Conservation (phyloP, 352 stramenopile genomes). For the Phytopythium ostracodes region DNA sequence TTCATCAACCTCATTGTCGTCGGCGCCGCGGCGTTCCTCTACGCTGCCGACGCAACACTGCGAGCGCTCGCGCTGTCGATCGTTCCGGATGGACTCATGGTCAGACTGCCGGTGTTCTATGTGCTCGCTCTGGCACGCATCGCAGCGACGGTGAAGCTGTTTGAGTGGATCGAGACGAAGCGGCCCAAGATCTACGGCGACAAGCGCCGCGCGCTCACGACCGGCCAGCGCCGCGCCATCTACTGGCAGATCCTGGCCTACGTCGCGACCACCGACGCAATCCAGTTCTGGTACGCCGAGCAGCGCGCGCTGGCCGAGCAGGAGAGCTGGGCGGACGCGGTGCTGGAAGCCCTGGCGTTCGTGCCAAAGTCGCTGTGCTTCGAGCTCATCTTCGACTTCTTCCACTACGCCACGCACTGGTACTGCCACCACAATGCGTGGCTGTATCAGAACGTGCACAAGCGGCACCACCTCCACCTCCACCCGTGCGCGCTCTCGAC, state of each 20-base stretch:
- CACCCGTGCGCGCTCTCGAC: slow-evolving; percentile 53
- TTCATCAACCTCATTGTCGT: neutral
- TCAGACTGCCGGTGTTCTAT: slow-evolving; percentile 15
- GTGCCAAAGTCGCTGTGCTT: slow-evolving; percentile 58
- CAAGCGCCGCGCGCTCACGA: slow-evolving; percentile 27
- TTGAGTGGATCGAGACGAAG: slow-evolving; percentile 42
- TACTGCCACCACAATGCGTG: slow-evolving; percentile 37
- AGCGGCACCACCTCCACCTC: slow-evolving; percentile 51
- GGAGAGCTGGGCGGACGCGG: neutral
- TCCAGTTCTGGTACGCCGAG: slow-evolving; percentile 23
- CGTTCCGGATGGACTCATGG: neutral
- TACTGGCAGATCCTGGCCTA: slow-evolving; percentile 36
- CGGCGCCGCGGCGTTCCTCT: neutral
- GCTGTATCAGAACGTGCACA: slow-evolving; percentile 53
- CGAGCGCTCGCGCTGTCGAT: neutral
- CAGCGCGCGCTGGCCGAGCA: neutral
- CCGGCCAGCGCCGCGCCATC: slow-evolving; percentile 23
- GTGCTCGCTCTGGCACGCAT: slow-evolving; percentile 23
- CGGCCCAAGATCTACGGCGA: slow-evolving; percentile 41
- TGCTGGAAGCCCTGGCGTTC: slow-evolving; percentile 27
- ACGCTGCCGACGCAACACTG: neutral
- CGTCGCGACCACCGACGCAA: slow-evolving; percentile 36
- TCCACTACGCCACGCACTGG: slow-evolving; percentile 56
- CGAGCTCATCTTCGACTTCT: slow-evolving; percentile 59
- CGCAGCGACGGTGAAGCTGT: slow-evolving; percentile 30